Evolutionary conservation across 345 rosid species (phyloP).

Genomic region (Excoecaria agallocha): DNA sequence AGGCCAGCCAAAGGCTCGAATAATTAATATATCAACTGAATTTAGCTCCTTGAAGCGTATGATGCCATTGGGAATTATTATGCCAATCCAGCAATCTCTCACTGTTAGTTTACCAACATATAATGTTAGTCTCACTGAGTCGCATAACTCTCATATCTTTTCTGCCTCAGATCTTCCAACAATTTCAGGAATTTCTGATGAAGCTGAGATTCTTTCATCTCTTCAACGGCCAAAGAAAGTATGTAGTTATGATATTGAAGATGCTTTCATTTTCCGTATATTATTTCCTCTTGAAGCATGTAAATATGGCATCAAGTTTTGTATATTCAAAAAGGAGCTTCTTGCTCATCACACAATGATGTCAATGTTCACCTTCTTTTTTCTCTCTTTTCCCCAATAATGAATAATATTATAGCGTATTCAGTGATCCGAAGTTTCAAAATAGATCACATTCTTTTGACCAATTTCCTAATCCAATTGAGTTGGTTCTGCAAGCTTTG

Average conservation of each 20-base stretch:
- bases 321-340: background rate
- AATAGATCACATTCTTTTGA: background rate
- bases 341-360: background rate
- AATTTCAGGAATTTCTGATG: slow-evolving; percentile 83
- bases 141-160: slow-evolving; percentile 62
- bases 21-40: slow-evolving; percentile 85
- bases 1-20: slow-evolving; percentile 73
- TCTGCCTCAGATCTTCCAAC: slow-evolving; percentile 78
- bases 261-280: background rate
- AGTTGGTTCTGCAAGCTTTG: background rate
- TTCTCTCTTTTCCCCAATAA: background rate
- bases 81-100: slow-evolving; percentile 95
- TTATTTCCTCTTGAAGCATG: background rate
- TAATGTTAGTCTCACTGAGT: slow-evolving; percentile 44
- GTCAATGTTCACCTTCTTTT: no score
- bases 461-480: background rate
- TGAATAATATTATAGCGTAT: background rate
- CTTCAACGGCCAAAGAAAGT: slow-evolving; percentile 95
- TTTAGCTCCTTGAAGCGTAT: slow-evolving; percentile 95
- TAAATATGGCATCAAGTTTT: background rate
- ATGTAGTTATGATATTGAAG: slow-evolving; percentile 9
- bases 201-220: slow-evolving; percentile 97
- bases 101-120: slow-evolving; percentile 72
- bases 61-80: slow-evolving; percentile 89
- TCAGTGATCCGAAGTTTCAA: background rate